Conservation (phyloP, 768 basidiomycete species). For the Tubosaeta sp. region DNA sequence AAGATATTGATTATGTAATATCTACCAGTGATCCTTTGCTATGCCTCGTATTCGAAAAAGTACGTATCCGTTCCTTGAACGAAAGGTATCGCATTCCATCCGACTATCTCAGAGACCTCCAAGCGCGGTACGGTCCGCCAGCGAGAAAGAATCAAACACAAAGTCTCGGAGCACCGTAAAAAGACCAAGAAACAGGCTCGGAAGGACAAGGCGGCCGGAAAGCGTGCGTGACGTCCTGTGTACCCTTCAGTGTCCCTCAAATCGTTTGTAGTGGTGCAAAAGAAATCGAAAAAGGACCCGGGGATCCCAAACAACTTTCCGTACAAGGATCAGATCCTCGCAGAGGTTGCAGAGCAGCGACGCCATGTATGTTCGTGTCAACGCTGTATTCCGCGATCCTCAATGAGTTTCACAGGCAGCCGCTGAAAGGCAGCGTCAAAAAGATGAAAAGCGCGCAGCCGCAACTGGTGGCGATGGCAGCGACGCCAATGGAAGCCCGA, state of each 20-base stretch:
- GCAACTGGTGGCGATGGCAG: conserved; percentile 28
- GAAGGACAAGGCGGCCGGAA: conserved; percentile 77
- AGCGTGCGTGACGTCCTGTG: conserved; percentile 49
- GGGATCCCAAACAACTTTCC: conserved; percentile 93
- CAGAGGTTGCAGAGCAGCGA: conserved; percentile 82
- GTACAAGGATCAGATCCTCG: conserved; percentile 91
- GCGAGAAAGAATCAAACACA: conserved; percentile 68
- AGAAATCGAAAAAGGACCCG: conserved; percentile 66
- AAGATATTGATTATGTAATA: conserved; percentile 22
- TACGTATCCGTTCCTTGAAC: conserved; percentile 26
- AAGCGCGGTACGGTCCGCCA: conserved; percentile 73
- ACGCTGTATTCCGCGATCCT: background rate
- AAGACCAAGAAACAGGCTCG: conserved; percentile 73
- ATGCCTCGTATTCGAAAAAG: conserved; percentile 75
- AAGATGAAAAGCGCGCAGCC: conserved; percentile 57
- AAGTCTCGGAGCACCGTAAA: conserved; percentile 70
- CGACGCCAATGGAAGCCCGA: conserved; percentile 22
- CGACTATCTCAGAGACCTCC: conserved; percentile 63
- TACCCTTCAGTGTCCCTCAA: background rate
- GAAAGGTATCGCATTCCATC: background rate
- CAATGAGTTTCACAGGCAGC: conserved; percentile 46
- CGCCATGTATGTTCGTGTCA: conserved; percentile 45
- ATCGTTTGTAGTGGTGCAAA: conserved; percentile 32
- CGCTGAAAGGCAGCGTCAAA: conserved; percentile 70
- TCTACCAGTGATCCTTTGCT: background rate